Percentiles rank a stretch among this genome's conserved stretches.
Conservation (phyloP, 1,284 basidiomycete species). For the Sanghuangporus baumii region DNA sequence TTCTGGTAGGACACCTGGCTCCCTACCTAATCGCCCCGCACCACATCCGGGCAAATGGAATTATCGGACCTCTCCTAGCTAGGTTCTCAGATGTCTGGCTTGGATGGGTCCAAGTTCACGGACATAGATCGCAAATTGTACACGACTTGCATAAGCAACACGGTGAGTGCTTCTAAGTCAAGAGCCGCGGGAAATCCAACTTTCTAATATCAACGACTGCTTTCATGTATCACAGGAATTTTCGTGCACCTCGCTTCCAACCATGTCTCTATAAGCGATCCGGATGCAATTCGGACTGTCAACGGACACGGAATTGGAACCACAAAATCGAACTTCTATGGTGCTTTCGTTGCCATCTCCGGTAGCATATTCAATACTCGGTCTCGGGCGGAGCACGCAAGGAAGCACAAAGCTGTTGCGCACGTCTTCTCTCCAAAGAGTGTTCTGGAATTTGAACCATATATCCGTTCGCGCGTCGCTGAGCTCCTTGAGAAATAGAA, state of each 20-base stretch:
- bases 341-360: constrained; percentile 36
- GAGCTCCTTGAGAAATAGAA: constrained; percentile 77
- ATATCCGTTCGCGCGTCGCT: constrained; percentile 61
- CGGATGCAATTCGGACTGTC: constrained; percentile 69
- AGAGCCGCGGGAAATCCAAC: no score
- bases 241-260: constrained; percentile 87
- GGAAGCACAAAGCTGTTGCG: constrained; percentile 43
- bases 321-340: constrained; percentile 38
- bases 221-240: constrained; percentile 40
- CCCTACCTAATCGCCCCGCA: constrained; percentile 57
- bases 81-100: constrained; percentile 79
- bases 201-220: neutral
- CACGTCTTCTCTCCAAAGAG: constrained; percentile 60
- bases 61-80: constrained; percentile 75
- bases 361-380: constrained; percentile 39
- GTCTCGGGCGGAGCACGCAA: constrained; percentile 45
- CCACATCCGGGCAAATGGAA: constrained; percentile 39
- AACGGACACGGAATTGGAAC: constrained; percentile 79
- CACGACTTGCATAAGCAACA: constrained; percentile 74
- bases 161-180: constrained; percentile 38
- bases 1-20: constrained; percentile 41
- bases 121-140: constrained; percentile 72
- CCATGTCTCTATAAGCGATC: constrained; percentile 79
- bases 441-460: constrained; percentile 76
- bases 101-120: constrained; percentile 55